Base-by-base conservation (phyloP, 1,284 basidiomycete species). In the Sparassis latifolia region DNA sequence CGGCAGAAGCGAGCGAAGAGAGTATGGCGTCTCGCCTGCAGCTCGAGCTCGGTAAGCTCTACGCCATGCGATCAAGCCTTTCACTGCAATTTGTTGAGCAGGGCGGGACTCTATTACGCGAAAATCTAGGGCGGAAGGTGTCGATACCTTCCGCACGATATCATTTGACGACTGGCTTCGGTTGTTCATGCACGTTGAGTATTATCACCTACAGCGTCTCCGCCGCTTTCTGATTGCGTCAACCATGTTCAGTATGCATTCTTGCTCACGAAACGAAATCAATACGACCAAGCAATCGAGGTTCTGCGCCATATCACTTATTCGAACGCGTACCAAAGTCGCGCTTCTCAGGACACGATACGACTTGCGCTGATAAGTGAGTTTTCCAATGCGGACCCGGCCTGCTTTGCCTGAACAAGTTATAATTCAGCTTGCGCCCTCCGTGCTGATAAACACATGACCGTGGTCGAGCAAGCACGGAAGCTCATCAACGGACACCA, bases 101-200 rank as follows among this genome's bases (percentile, higher is more conserved):
- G 66, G 65, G 5, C 62, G 60, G n/a, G 64, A 70, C 30, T 58
- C 62, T 53, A 55, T 69, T 20, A 44, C 58, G 29, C 65, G 69
- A 45, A 69, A 68, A 48, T 58, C 69, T 66, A 66, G 27, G 59
- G 53, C 57, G 63, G 48, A 42, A 63, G 52, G 44, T 50, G 75
- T 83, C 1, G 72, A 80, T 46, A 69, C 78, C 1, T 97, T 96
- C 66, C 83, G 94, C 4, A 88, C 89, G 0, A 75, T 97, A n/a
- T 75, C 75, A 2, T 89, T 93, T 57, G 85, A 89, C 52, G 84
- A 90, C 47, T 98, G 96, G 96, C 67, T 96, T 45, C 73, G 76
- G 3, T 64, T 97, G 27, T 85, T 94, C 58, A 82, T 96, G 73
- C 87, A 93, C 74, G 93, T 92, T 54, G 47, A 53, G 52, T 56